Percentiles rank a stretch among this genome's conserved stretches.
These are phyloP conservation scores for Prunus mongolica DNA, from an alignment of 306 rosid genomes.

Conservation along the genomic window DNA sequence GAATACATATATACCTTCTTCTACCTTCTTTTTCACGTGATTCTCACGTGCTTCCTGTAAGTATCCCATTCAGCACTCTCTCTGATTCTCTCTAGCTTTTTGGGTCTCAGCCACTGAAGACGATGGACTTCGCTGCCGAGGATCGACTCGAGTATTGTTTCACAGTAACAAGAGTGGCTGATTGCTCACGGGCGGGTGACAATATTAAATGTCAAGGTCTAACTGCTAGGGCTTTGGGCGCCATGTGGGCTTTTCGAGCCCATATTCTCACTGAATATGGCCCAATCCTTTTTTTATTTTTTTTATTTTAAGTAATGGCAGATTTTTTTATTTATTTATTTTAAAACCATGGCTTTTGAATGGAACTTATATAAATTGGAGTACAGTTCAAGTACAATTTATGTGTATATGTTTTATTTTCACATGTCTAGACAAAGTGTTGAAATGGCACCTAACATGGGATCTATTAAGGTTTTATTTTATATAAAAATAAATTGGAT, in stretches of 20 bases:
- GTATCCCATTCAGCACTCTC: slow-evolving; percentile 53
- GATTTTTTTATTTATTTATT: too few species aligned
- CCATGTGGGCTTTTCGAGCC: background rate
- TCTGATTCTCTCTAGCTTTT: background rate
- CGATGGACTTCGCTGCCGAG: background rate
- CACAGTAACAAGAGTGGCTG: background rate
- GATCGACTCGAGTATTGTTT: background rate
- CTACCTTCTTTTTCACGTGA: slow-evolving; percentile 97
- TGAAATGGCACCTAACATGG: too few species aligned
- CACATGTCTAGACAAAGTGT: too few species aligned
- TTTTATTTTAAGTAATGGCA: too few species aligned
- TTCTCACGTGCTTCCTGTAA: slow-evolving; percentile 85
- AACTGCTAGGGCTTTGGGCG: background rate
- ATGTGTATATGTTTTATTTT: too few species aligned
- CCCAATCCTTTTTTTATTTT: background rate
- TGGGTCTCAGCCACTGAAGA: background rate
- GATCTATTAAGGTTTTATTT: too few species aligned
- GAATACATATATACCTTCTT: slow-evolving; percentile 65
- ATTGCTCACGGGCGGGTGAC: background rate
- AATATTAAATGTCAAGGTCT: background rate
- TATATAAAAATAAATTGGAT: too few species aligned
- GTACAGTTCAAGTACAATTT: too few species aligned
- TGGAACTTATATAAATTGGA: too few species aligned
- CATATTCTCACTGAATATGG: background rate
- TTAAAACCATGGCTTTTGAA: too few species aligned